Base-by-base conservation (phyloP, 2,329 filamentous ascomycete species). In the Pseudogymnoascus verrucosus region DNA sequence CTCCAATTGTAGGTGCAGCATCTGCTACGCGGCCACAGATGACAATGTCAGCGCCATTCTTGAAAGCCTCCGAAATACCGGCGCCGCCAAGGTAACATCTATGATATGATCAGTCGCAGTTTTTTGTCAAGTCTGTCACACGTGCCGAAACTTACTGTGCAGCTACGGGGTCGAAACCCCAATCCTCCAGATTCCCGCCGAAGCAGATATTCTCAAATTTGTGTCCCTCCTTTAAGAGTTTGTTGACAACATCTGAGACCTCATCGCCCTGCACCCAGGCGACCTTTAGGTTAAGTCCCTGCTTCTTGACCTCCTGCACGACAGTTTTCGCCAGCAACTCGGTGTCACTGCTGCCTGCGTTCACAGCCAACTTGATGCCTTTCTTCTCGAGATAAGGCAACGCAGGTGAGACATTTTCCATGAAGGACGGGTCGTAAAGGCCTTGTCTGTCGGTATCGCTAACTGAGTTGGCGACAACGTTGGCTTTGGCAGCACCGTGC, bases 341-440 rank as follows among this genome's bases (percentile, higher is more conserved):
- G 0, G 81, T 80, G 67, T 84, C 80, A 14, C 79, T 74, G 2
- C 78, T 80, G 1, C 82, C 82, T 2, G 82, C 82, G 70, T 84
- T 84, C 51, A 82, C 75, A 36, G 81, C 75, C 11, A 84, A 75
- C 65, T 80, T 81, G 70, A 83, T 82, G 0, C 74, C 68, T 63
- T 80, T 76, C 62, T 77, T 71, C 0, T 76, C 75, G 26, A 84
- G 74, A 5, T 81, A 69, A 5, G 79, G 72, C 2, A 84, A 40
- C 7, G 67, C 68, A 5, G 68, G 67, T 10, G 61, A 57, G 10
- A 69, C 26, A 14, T 66, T 65, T 62, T 69, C 66, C 16, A 69
- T 62, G 14, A 47, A 47, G 42, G 42, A 19, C 7, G 42, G 42
- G 16, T 47, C 42, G 23, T 10, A 47, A 12, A 36, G 34, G 34